phyloP scores from a whole-genome alignment of 1,139 yeast genomes.

The Geotrichum cucujoidarum region DNA sequence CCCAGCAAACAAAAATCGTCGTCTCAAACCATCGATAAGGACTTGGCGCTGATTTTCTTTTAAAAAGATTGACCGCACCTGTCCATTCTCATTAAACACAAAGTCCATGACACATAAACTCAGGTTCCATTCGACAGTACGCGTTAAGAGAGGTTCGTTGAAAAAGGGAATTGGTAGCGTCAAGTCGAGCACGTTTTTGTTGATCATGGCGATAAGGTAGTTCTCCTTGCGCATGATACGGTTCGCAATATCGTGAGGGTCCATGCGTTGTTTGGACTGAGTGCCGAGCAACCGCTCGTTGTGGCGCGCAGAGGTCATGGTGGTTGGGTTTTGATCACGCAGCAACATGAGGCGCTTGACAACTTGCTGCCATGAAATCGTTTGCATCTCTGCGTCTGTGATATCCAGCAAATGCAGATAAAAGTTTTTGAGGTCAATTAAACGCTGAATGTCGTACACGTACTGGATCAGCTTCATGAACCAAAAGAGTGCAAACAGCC shows the following conservation, averaged over 20 bases:
- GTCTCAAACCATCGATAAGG: slow-evolving; percentile 62
- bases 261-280: slow-evolving; percentile 64
- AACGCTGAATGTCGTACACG: slow-evolving; percentile 42
- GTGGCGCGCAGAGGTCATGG: slow-evolving; percentile 39
- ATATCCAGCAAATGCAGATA: slow-evolving; percentile 64
- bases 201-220: slow-evolving; percentile 82
- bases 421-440: slow-evolving; percentile 60
- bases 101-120: slow-evolving; percentile 83
- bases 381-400: slow-evolving; percentile 76
- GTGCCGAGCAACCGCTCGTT: slow-evolving; percentile 49
- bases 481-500: slow-evolving; percentile 59
- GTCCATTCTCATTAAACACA: slow-evolving; percentile 79
- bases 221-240: slow-evolving; percentile 94
- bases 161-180: slow-evolving; percentile 40
- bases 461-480: slow-evolving; percentile 56
- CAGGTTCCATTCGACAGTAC: slow-evolving; percentile 90
- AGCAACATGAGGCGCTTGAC: slow-evolving; percentile 72
- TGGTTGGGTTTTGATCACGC: slow-evolving; percentile 73
- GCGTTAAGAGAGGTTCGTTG: slow-evolving; percentile 52
- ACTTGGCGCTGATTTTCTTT: slow-evolving; percentile 66
- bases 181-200: slow-evolving; percentile 68
- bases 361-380: slow-evolving; percentile 87
- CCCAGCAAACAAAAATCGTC: slow-evolving; percentile 84
- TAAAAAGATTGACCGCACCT: slow-evolving; percentile 65
- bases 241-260: slow-evolving; percentile 92